Conservation (phyloP, 441 rosid genomes). For the Mallotus repandus region DNA sequence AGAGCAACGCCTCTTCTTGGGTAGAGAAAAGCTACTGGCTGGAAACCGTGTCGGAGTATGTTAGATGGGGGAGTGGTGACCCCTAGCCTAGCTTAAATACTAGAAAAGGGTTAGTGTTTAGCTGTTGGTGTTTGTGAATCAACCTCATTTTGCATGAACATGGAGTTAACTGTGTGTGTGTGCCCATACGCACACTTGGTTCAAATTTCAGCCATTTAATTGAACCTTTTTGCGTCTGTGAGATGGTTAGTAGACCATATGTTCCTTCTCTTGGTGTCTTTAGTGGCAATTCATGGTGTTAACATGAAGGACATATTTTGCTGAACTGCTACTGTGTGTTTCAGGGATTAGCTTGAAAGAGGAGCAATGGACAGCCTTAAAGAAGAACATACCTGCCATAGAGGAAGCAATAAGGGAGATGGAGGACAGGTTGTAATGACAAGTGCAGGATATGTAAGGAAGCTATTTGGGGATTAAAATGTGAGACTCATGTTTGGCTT, state of each 20-base stretch:
- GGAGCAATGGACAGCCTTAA: conserved; percentile 74
- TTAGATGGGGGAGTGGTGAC: too few species aligned
- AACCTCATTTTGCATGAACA: background rate
- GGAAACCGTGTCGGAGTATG: too few species aligned
- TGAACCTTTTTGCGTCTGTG: background rate
- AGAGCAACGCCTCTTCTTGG: too few species aligned
- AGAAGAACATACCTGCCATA: conserved; percentile 60
- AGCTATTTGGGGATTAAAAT: background rate
- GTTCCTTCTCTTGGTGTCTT: background rate
- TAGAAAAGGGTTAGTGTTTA: background rate
- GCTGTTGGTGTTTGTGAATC: background rate
- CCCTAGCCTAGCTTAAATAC: background rate
- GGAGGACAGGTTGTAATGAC: conserved; percentile 41
- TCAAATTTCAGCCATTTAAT: background rate
- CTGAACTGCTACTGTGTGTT: conserved; percentile 6
- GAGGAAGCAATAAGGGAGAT: conserved; percentile 66
- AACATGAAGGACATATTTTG: background rate
- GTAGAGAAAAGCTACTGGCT: too few species aligned
- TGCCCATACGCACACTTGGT: too few species aligned
- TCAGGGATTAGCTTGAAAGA: conserved; percentile 84
- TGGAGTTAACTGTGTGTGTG: too few species aligned
- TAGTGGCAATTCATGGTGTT: background rate
- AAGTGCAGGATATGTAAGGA: conserved; percentile 3
- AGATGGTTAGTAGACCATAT: background rate
- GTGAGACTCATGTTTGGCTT: background rate